Evolutionary conservation across 2,329 filamentous ascomycete species (phyloP).

Genomic region (Pseudophaeomoniella oleicola): DNA sequence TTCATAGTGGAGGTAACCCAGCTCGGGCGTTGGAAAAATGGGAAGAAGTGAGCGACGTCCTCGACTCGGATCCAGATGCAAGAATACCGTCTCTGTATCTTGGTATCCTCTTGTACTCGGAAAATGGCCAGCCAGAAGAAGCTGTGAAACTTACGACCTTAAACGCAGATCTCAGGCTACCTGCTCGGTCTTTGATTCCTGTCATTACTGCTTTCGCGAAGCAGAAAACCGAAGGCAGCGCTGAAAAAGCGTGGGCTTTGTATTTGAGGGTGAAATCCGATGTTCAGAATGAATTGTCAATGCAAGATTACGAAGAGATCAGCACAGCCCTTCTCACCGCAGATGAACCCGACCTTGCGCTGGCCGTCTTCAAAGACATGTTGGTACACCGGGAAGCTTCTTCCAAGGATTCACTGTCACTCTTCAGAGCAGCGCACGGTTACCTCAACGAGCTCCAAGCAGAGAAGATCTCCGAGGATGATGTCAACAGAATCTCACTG

Average conservation of each 20-base stretch:
- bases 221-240: slow-evolving; percentile 32
- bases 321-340: slow-evolving; percentile 56
- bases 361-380: slow-evolving; percentile 78
- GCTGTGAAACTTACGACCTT: slow-evolving; percentile 34
- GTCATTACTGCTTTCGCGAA: slow-evolving; percentile 55
- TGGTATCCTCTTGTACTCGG: slow-evolving; percentile 36
- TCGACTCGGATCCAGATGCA: slow-evolving; percentile 25
- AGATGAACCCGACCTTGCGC: slow-evolving; percentile 49
- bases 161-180: slow-evolving; percentile 25
- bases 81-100: slow-evolving; percentile 28
- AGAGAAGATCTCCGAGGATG: slow-evolving; percentile 23
- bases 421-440: slow-evolving; percentile 27
- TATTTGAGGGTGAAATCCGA: slow-evolving; percentile 51
- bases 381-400: slow-evolving; percentile 47
- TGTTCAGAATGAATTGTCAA: slow-evolving; percentile 46
- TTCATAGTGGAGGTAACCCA: slow-evolving; percentile 48
- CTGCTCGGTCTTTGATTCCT: slow-evolving; percentile 35
- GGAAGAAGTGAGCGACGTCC: slow-evolving; percentile 43
- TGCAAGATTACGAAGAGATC: slow-evolving; percentile 64
- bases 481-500: slow-evolving; percentile 33
- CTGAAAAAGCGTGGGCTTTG: slow-evolving; percentile 48
- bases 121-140: slow-evolving; percentile 28
- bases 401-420: slow-evolving; percentile 26
- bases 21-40: slow-evolving; percentile 48
- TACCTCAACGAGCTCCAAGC: slow-evolving; percentile 25